Conservation (phyloP, 2,329 filamentous ascomycete genomes). For the Fusarium sp. region DNA sequence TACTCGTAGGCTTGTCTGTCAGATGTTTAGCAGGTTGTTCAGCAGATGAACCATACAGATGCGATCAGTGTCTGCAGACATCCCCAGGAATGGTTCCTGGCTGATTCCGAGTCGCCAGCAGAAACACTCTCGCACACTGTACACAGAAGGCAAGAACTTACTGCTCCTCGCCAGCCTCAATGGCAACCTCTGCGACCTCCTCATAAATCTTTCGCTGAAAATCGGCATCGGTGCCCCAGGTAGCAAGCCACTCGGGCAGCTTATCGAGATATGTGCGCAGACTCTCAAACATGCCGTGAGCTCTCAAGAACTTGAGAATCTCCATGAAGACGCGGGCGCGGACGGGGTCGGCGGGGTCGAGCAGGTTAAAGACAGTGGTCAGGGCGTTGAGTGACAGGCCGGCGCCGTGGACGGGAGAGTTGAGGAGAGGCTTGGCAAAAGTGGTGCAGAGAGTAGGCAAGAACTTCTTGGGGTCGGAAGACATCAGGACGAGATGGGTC, state of each 20-base stretch:
- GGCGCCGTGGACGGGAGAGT: constrained; percentile 84
- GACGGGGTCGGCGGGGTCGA: constrained; percentile 77
- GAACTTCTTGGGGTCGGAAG: constrained; percentile 84
- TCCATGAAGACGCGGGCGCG: constrained; percentile 92
- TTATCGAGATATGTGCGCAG: constrained; percentile 85
- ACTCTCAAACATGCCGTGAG: constrained; percentile 80
- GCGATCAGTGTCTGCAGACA: neutral
- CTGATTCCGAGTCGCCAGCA: neutral
- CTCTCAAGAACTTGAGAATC: constrained; percentile 84
- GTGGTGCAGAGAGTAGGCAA: constrained; percentile 89
- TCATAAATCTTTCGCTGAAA: constrained; percentile 87
- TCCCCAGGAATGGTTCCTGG: neutral
- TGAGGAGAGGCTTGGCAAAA: constrained; percentile 85
- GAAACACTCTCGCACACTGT: neutral
- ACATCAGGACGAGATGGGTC: constrained; percentile 90
- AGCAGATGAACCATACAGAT: neutral
- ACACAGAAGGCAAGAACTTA: constrained; percentile 55
- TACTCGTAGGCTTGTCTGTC: constrained; percentile 72
- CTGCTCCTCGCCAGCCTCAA: constrained; percentile 79
- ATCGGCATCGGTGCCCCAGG: constrained; percentile 85
- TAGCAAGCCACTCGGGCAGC: constrained; percentile 81
- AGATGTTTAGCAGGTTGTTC: constrained; percentile 26
- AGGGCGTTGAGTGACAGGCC: constrained; percentile 89
- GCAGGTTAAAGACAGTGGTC: constrained; percentile 95
- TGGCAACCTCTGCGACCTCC: constrained; percentile 81